These are phyloP conservation scores for Xylaria sp. DNA, from an alignment of 2,329 filamentous ascomycete species.

Conservation along the genomic window DNA sequence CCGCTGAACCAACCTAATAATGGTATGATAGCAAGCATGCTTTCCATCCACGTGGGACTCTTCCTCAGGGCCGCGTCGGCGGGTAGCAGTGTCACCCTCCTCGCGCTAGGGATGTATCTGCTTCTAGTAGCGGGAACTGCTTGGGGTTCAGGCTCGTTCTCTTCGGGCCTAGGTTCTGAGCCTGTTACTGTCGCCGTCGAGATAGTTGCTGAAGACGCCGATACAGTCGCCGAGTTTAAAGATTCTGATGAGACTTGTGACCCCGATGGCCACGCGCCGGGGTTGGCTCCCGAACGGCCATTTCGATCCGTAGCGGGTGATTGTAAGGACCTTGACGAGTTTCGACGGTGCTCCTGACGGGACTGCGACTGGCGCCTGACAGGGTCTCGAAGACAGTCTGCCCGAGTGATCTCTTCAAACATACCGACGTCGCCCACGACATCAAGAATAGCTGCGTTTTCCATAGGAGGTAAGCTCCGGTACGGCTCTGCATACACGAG, in stretches of 20 bases:
- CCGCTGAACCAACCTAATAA: constrained; percentile 77
- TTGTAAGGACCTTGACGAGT: constrained; percentile 50
- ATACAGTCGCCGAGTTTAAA: constrained; percentile 61
- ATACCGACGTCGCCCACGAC: constrained; percentile 54
- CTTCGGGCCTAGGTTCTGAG: constrained; percentile 26
- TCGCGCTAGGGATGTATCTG: constrained; percentile 73
- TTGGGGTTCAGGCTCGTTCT: constrained; percentile 43
- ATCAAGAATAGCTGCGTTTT: constrained; percentile 71
- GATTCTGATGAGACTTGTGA: constrained; percentile 62
- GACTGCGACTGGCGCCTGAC: constrained; percentile 41
- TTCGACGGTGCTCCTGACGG: constrained; percentile 38
- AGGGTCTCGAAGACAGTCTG: constrained; percentile 30
- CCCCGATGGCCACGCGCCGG: constrained; percentile 54
- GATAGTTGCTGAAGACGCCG: constrained; percentile 54
- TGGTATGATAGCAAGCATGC: constrained; percentile 72
- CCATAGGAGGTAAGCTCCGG: constrained; percentile 68
- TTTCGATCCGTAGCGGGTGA: constrained; percentile 26
- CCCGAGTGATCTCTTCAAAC: constrained; percentile 42
- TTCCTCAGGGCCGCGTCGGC: constrained; percentile 77
- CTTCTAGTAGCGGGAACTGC: constrained; percentile 54
- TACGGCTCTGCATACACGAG: constrained; percentile 78
- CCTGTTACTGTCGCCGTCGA: constrained; percentile 60
- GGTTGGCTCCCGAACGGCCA: constrained; percentile 40
- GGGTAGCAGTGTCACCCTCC: constrained; percentile 71
- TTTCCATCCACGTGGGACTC: constrained; percentile 71